A percentile compares a stretch with the other conserved stretches of the same genome.
Evolutionary conservation across 1,284 basidiomycete species (phyloP).

Genomic region (Kalmanozyma brasiliensis): DNA sequence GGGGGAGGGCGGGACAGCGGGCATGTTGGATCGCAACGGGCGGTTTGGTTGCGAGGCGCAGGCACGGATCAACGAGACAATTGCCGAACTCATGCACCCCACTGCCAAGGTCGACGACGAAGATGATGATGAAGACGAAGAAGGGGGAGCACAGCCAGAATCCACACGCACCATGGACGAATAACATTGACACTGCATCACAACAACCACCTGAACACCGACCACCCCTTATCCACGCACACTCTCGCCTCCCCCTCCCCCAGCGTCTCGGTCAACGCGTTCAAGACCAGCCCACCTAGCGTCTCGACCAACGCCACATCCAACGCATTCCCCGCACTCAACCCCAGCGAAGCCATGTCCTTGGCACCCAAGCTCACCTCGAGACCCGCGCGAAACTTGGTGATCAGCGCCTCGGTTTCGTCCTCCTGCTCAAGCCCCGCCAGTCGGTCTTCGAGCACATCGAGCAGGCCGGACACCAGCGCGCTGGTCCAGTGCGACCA

Average conservation of each 20-base stretch:
- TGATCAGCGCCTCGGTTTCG: constrained; percentile 8
- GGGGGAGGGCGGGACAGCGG: background rate
- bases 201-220: constrained; percentile 35
- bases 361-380: constrained; percentile 21
- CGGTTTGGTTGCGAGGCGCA: constrained; percentile 12
- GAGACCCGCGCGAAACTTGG: constrained; percentile 11
- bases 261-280: constrained; percentile 9
- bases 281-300: constrained; percentile 20
- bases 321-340: constrained; percentile 43
- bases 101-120: constrained; percentile 9
- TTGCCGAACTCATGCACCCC: constrained; percentile 14
- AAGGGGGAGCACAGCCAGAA: constrained; percentile 7
- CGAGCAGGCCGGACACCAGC: constrained; percentile 38
- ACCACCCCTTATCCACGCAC: constrained; percentile 33
- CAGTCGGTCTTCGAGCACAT: constrained; percentile 37
- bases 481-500: constrained; percentile 49
- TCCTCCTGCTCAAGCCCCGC: constrained; percentile 13
- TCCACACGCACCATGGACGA: background rate
- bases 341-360: constrained; percentile 42
- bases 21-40: constrained; percentile 13
- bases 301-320: constrained; percentile 42
- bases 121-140: constrained; percentile 29
- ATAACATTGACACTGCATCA: constrained; percentile 6
- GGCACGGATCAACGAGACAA: constrained; percentile 1
- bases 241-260: constrained; percentile 12